Evolutionary conservation across 345 rosid genomes (phyloP), one percentile per base, ranked within the genome.

Genomic region (Euphorbia peplus): DNA sequence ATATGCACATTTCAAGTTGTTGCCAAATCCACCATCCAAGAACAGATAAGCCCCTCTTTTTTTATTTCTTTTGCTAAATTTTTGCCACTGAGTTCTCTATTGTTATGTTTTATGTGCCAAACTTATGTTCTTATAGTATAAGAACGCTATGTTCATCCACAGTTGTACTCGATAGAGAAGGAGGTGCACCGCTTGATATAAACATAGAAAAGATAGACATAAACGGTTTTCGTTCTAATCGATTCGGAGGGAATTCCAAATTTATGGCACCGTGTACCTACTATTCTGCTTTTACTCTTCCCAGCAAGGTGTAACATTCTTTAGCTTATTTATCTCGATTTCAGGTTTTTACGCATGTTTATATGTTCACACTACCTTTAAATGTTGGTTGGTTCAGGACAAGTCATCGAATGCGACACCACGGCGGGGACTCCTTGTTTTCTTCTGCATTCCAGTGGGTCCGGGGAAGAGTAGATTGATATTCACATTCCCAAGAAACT

Each of bases 111-210:
- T 32, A 8, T 47, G 21, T 48, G 19, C 15, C 15, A 25, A 21
- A 19, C 25, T 50, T 21, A 22, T 51, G 54, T 14, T n/a, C 8
- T 26, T 1, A 21, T 63, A 28, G 24, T 46, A 32, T 32, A 32
- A 32, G n/a, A 26, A 39, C 35, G 4, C 25, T 60, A 24, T 58
- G 52, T 21, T 65, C 57, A 25, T 79, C 74, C 69, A 70, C 96
- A 81, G 97, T 44, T 70, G 88, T 86, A 79, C 75, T 63, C 26
- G 98, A 92, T 63, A 81, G 97, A 80, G 98, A 92, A 87, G 98
- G 98, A 11, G 93, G 98, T 30, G 82, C 78, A 50, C 93, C 97
- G n/a, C 73, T 88, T 10, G 89, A 82, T 5, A 70, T 90, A 37
- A 78, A 70, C 9, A 69, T 92, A 16, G 66, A 78, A 68, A 82